Percentiles rank a stretch among this genome's conserved stretches.
Conservation (phyloP, 306 rosid species). For the Calophaca sinica region DNA sequence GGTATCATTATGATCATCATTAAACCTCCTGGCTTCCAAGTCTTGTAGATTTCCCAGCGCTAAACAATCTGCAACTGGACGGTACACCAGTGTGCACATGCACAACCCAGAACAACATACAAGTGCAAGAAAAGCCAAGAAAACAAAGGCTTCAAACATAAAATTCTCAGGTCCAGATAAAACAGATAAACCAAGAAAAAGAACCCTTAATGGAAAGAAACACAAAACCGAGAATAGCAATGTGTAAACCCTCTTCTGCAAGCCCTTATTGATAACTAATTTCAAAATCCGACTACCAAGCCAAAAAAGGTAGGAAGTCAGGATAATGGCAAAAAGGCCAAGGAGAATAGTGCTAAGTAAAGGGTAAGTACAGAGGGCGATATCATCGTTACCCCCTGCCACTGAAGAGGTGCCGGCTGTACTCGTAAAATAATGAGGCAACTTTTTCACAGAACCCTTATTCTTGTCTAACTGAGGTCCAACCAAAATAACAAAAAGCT, state of each 20-base stretch:
- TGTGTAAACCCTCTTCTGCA: constrained; percentile 95
- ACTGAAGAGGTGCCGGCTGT: constrained; percentile 48
- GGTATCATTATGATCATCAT: constrained; percentile 69
- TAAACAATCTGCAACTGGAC: constrained; percentile 91
- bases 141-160: constrained; percentile 83
- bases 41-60: constrained; percentile 86
- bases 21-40: constrained; percentile 74
- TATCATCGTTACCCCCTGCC: constrained; percentile 54
- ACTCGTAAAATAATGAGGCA: constrained; percentile 74
- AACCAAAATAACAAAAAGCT: constrained; percentile 73
- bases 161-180: constrained; percentile 72
- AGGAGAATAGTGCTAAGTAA: constrained; percentile 82
- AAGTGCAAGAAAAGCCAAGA: constrained; percentile 93
- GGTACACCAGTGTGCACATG: constrained; percentile 91
- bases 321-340: constrained; percentile 77
- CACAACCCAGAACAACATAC: constrained; percentile 84
- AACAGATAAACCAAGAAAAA: constrained; percentile 94
- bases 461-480: constrained; percentile 68
- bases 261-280: constrained; percentile 90
- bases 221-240: constrained; percentile 84
- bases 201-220: constrained; percentile 91
- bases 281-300: constrained; percentile 95
- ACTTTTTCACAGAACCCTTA: constrained; percentile 49
- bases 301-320: constrained; percentile 92
- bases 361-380: constrained; percentile 92